A percentile compares a stretch with the other conserved stretches of the same genome.
phyloP scores from a whole-genome alignment of 345 rosid species.

The Eucalyptus leucophloia region DNA sequence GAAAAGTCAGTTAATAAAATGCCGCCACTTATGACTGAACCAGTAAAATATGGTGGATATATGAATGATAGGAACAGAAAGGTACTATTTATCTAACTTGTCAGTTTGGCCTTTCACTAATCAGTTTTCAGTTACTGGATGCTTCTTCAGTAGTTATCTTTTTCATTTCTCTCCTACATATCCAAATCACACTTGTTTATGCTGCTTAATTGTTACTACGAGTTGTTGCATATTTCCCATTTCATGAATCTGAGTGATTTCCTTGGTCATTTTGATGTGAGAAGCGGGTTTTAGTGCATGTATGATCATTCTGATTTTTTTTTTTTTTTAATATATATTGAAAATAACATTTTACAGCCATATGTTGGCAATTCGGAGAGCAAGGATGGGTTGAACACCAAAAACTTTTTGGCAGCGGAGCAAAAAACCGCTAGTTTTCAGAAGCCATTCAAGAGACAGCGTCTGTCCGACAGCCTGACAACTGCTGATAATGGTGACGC shows the following conservation, averaged over 20 bases:
- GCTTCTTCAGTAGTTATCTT: not conserved
- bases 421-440: conserved; percentile 43
- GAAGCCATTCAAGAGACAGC: conserved; percentile 74
- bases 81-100: conserved; percentile 15
- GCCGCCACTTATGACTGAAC: conserved; percentile 17
- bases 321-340: not conserved
- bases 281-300: not conserved
- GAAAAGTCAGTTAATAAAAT: conserved; percentile 41
- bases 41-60: conserved; percentile 43
- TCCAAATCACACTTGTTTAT: not conserved
- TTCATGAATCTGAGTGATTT: not conserved
- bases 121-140: not conserved
- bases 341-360: conserved; percentile 25
- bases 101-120: not conserved
- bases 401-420: conserved; percentile 20
- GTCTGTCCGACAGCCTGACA: conserved; percentile 29
- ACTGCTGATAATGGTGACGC: conserved; percentile 52
- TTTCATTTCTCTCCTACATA: not conserved
- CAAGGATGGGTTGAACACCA: conserved; percentile 36
- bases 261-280: not conserved
- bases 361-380: conserved; percentile 19
- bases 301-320: not conserved
- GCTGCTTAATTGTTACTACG: not conserved
- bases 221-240: not conserved
- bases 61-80: conserved; percentile 38